Evolutionary conservation across 768 basidiomycete species (phyloP).

Genomic region (Mycena leptocephala): DNA sequence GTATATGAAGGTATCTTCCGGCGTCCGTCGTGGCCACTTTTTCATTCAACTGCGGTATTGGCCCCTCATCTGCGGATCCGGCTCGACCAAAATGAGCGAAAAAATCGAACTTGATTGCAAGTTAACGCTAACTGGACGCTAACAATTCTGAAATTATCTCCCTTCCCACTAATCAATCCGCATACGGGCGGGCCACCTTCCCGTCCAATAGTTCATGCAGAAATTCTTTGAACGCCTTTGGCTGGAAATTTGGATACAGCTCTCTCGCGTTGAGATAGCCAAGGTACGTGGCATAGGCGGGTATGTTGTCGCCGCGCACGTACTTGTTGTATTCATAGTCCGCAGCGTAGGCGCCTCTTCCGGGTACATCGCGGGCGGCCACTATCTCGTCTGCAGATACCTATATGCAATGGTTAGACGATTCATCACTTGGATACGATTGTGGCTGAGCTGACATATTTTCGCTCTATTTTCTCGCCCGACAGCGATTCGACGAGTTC

Average conservation of each 20-base stretch:
- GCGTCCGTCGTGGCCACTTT: too few relatives aligned
- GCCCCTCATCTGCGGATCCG: too few relatives aligned
- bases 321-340: slow-evolving; percentile 43
- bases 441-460: slow-evolving; percentile 7
- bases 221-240: slow-evolving; percentile 12
- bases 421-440: not conserved
- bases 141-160: too few relatives aligned
- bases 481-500: slow-evolving; percentile 38
- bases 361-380: not conserved
- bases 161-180: too few relatives aligned
- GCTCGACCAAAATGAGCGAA: too few relatives aligned
- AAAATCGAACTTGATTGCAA: too few relatives aligned
- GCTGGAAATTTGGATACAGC: slow-evolving; percentile 47
- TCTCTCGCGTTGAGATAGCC: slow-evolving; percentile 48
- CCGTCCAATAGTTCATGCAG: slow-evolving; percentile 21
- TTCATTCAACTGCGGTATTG: too few relatives aligned
- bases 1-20: too few relatives aligned
- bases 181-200: not conserved
- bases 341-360: not conserved
- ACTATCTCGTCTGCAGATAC: slow-evolving; percentile 5
- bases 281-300: slow-evolving; percentile 37
- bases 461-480: slow-evolving; percentile 40
- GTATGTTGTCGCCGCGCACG: slow-evolving; percentile 47
- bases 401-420: not conserved
- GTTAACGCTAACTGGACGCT: too few relatives aligned